Conservation (phyloP, 257 asterid species). For the Jaltomata sinuosa region DNA sequence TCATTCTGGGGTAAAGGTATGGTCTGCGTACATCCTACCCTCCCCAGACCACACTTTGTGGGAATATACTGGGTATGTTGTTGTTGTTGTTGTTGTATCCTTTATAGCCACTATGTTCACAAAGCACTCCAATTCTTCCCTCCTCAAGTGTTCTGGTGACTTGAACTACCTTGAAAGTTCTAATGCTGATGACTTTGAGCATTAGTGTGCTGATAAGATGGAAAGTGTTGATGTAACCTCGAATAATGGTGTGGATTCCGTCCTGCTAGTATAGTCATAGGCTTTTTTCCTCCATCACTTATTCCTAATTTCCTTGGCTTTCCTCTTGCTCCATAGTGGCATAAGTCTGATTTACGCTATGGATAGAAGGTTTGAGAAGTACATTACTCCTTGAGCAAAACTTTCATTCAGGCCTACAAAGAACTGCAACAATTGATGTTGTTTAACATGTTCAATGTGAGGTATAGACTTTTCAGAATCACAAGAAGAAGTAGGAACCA, state of each 20-base stretch:
- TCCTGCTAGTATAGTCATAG: not conserved
- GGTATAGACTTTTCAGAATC: not conserved
- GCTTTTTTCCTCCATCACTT: not conserved
- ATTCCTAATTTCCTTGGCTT: not conserved
- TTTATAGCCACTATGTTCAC: too few relatives aligned
- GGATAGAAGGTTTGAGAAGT: not conserved
- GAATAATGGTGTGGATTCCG: not conserved
- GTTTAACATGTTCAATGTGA: not conserved
- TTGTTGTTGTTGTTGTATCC: too few relatives aligned
- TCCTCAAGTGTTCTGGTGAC: too few relatives aligned
- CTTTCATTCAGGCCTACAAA: not conserved
- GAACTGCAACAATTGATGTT: not conserved
- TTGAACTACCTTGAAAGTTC: too few relatives aligned
- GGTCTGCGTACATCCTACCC: too few relatives aligned
- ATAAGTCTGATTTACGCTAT: not conserved
- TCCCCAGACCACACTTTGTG: too few relatives aligned
- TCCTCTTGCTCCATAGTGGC: not conserved
- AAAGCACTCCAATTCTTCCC: too few relatives aligned
- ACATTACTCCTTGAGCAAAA: not conserved
- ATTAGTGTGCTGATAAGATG: too few relatives aligned
- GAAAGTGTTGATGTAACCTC: not conserved
- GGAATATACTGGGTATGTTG: too few relatives aligned
- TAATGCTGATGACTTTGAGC: too few relatives aligned
- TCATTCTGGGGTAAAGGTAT: too few relatives aligned
- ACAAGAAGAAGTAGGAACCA: not conserved